Base-by-base conservation (phyloP, 2,329 filamentous ascomycete genomes). In the Ceratocystis albifundus region DNA sequence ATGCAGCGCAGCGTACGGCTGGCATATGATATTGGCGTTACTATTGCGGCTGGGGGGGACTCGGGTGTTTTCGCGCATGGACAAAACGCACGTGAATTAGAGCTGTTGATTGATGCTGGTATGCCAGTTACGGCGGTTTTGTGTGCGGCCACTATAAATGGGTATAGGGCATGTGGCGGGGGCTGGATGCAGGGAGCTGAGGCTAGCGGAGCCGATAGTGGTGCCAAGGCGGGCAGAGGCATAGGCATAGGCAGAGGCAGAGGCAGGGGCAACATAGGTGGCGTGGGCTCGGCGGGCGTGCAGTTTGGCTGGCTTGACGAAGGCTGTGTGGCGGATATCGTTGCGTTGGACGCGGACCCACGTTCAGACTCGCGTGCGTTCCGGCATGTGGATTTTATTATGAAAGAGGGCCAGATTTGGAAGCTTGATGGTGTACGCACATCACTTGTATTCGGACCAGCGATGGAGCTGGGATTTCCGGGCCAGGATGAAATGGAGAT, bases 321-420 rank as follows among this genome's bases (percentile, higher is more conserved):
- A 62, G 81, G 80, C 0, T 76, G 74, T 48, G 73, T 77, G 7
- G 81, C 81, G 0, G 82, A 84, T 72, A 76, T 84, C 10, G 75
- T 83, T 61, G 80, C 79, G 0, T 68, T 84, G 10, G 73, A 77
- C 1, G 72, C 75, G 0, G 78, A 82, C 69, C 76, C 78, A 2
- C 72, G 74, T 30, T 68, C 73, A 22, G 78, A 81, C 65, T 45
- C 71, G 0, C 69, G 71, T 22, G 77, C 77, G 1, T 68, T 84
- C 36, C 75, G 80, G 64, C 77, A 75, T 67, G 78, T 83, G 0
- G 74, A 71, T 64, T 83, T 83, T 71, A 81, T 84, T 20, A 83
- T 84, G 80, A 84, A 84, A 71, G 81, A 84, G 70, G 81, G 75
- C 0, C 75, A 70, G 62, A 73, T 83, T 7, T 83, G 79, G 75